phyloP scores from a whole-genome alignment of 176 grass and related monocot species.

The Paspalum vaginatum region DNA sequence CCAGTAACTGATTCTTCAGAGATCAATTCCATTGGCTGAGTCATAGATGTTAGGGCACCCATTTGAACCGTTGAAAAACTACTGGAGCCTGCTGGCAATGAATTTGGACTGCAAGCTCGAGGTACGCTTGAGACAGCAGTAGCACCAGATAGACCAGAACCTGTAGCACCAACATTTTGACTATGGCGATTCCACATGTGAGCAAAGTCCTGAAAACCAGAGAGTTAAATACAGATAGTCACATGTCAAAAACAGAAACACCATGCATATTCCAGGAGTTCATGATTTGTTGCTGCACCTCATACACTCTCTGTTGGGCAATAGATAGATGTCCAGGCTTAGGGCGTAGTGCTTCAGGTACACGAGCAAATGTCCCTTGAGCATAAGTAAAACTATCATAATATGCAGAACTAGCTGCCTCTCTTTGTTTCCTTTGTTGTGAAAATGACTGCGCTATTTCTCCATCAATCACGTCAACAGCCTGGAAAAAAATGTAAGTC shows the following conservation, averaged over 20 bases:
- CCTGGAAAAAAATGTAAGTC: slow-evolving; percentile 42
- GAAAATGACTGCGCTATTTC: slow-evolving; percentile 64
- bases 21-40: slow-evolving; percentile 61
- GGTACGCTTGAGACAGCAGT: slow-evolving; percentile 43
- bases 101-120: slow-evolving; percentile 64
- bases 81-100: slow-evolving; percentile 37
- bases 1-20: slow-evolving; percentile 55
- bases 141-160: slow-evolving; percentile 55
- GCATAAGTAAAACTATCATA: slow-evolving; percentile 70
- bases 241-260: slow-evolving; percentile 26
- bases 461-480: slow-evolving; percentile 74
- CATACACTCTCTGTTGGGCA: slow-evolving; percentile 73
- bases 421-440: slow-evolving; percentile 79
- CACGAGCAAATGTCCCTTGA: slow-evolving; percentile 64
- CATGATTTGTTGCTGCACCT: slow-evolving; percentile 51
- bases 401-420: slow-evolving; percentile 67
- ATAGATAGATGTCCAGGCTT: slow-evolving; percentile 68
- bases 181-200: slow-evolving; percentile 68
- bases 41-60: slow-evolving; percentile 44
- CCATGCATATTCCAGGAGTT: slow-evolving; percentile 15
- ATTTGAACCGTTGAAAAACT: slow-evolving; percentile 56
- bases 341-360: slow-evolving; percentile 69
- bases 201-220: slow-evolving; percentile 69
- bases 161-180: slow-evolving; percentile 57
- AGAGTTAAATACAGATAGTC: slow-evolving; percentile 13